Evolutionary conservation across 1,284 basidiomycete genomes (phyloP).

Genomic region (Kwoniella shivajii): DNA sequence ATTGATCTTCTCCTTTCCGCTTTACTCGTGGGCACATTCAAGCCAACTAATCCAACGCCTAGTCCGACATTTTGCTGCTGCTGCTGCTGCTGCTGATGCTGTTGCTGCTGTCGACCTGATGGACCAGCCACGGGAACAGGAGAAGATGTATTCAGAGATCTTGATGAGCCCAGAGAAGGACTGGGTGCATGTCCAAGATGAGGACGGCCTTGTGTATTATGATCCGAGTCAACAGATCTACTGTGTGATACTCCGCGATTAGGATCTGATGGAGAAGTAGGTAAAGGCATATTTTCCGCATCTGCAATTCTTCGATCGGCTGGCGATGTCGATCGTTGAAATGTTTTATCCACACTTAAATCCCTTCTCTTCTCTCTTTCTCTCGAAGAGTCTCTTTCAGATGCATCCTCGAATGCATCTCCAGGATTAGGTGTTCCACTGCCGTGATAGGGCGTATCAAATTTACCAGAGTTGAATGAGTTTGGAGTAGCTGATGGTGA

Average conservation of each 20-base stretch:
- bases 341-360: constrained; percentile 23
- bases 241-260: constrained; percentile 3
- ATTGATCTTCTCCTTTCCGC: constrained; percentile 52
- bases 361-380: constrained; percentile 17
- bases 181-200: background rate
- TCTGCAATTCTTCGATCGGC: constrained; percentile 15
- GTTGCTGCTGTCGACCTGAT: constrained; percentile 3
- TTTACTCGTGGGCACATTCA: constrained; percentile 46
- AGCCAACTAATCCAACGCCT: constrained; percentile 36
- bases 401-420: constrained; percentile 17
- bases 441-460: constrained; percentile 18
- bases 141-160: constrained; percentile 4
- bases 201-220: constrained; percentile 8
- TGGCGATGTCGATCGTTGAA: constrained; percentile 20
- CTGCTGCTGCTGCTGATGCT: background rate
- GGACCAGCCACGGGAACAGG: constrained; percentile 8
- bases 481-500: constrained; percentile 21
- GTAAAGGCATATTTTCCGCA: constrained; percentile 23
- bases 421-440: constrained; percentile 8
- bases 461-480: constrained; percentile 20
- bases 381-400: constrained; percentile 9
- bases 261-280: constrained; percentile 29
- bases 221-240: constrained; percentile 12
- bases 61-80: constrained; percentile 26
- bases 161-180: constrained; percentile 15